Evolutionary conservation across 305 asterid genomes (phyloP).

Genomic region (Rubia tinctorum): DNA sequence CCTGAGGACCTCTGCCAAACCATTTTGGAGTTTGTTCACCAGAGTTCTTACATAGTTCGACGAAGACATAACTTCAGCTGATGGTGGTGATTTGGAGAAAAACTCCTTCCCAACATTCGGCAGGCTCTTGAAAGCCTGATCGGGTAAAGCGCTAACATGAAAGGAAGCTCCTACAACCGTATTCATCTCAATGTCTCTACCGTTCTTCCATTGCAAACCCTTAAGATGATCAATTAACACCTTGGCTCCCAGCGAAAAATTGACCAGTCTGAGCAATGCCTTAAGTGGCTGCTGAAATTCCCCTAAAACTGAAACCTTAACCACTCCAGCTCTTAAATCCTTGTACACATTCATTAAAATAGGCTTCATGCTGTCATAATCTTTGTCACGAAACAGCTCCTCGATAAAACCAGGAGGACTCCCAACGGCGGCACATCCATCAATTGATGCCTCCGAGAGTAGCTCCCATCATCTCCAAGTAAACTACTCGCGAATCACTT

Average conservation of each 20-base stretch:
- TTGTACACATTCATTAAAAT: slow-evolving; percentile 75
- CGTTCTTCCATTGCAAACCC: slow-evolving; percentile 70
- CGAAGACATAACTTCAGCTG: slow-evolving; percentile 87
- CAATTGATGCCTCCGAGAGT: slow-evolving; percentile 60
- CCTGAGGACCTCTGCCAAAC: slow-evolving; percentile 69
- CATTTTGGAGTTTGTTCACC: slow-evolving; percentile 75
- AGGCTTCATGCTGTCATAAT: slow-evolving; percentile 76
- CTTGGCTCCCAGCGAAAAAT: slow-evolving; percentile 73
- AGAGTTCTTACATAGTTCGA: slow-evolving; percentile 80
- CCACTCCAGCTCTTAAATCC: slow-evolving; percentile 84
- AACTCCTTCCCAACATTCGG: slow-evolving; percentile 91
- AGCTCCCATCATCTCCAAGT: slow-evolving; percentile 81
- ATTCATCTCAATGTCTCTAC: slow-evolving; percentile 92
- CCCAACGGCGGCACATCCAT: slow-evolving; percentile 31
- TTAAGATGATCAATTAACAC: slow-evolving; percentile 76
- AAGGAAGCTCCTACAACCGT: slow-evolving; percentile 92
- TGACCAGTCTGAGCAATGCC: slow-evolving; percentile 61
- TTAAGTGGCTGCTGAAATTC: slow-evolving; percentile 88
- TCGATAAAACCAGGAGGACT: slow-evolving; percentile 48
- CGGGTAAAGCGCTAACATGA: slow-evolving; percentile 95
- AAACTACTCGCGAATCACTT: slow-evolving; percentile 58
- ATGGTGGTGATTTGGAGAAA: slow-evolving; percentile 81
- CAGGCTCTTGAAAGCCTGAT: slow-evolving; percentile 69
- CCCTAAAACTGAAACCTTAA: slow-evolving; percentile 88
- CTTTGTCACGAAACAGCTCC: slow-evolving; percentile 73